Conservation (phyloP, 805 yeast genomes). For the Komagataella kurtzmanii region DNA sequence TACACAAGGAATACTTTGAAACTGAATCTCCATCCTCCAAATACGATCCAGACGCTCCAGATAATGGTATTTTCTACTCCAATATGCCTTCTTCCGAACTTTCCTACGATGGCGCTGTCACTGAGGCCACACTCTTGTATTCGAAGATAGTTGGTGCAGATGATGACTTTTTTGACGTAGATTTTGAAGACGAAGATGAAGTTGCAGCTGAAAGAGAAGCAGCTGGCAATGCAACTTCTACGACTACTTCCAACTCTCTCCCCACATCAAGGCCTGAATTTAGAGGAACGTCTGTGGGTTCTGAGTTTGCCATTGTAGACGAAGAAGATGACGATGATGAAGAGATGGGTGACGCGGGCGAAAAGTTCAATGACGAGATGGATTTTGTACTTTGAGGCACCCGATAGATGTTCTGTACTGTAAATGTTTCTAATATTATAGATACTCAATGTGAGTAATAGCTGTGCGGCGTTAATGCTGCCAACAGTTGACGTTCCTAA, state of each 20-base stretch:
- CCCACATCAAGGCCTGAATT: slow-evolving; percentile 1
- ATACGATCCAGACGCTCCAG: slow-evolving; percentile 26
- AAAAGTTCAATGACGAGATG: slow-evolving; percentile 20
- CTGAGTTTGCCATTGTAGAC: slow-evolving; percentile 22
- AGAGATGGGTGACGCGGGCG: slow-evolving; percentile 3
- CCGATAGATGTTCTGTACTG: neutral
- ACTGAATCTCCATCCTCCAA: slow-evolving; percentile 8
- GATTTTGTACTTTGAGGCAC: slow-evolving; percentile 19
- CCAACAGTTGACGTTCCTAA: neutral
- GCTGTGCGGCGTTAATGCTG: neutral
- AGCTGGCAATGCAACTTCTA: neutral
- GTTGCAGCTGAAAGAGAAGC: slow-evolving; percentile 9
- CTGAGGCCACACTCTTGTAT: slow-evolving; percentile 67
- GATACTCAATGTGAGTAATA: neutral
- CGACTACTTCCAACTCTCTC: neutral
- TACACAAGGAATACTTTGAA: slow-evolving; percentile 24
- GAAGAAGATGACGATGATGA: slow-evolving; percentile 11
- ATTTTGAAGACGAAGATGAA: slow-evolving; percentile 89
- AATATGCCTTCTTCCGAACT: slow-evolving; percentile 72
- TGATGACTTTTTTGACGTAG: slow-evolving; percentile 93
- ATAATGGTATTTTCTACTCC: slow-evolving; percentile 33
- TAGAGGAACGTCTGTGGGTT: slow-evolving; percentile 8
- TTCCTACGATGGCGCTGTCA: slow-evolving; percentile 81
- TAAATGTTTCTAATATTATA: neutral
- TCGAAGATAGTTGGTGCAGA: slow-evolving; percentile 78